Percentiles rank a stretch among this genome's conserved stretches.
Evolutionary conservation across 108 stramenopile genomes (phyloP).

Genomic region (Parietichytrium sp.): DNA sequence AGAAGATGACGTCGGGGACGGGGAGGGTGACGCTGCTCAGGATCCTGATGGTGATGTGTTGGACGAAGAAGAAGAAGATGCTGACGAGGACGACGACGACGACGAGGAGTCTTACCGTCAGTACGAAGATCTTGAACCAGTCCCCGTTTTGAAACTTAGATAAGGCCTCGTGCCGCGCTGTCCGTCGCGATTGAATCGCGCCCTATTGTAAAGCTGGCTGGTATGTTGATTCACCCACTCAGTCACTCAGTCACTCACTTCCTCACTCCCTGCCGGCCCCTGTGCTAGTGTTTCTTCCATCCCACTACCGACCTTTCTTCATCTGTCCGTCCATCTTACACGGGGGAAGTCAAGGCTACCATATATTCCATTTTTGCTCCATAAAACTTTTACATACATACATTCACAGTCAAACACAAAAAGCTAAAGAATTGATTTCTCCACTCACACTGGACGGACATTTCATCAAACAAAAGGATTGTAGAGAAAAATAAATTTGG

Average conservation of each 20-base stretch:
- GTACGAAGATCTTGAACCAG: slow-evolving; percentile 15
- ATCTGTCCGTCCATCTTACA: no score
- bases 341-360: no score
- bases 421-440: background rate
- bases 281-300: background rate
- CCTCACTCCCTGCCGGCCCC: background rate
- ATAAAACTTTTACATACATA: no score
- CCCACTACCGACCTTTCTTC: no score
- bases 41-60: background rate
- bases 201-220: no score
- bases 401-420: background rate
- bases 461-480: background rate
- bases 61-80: slow-evolving; percentile 4
- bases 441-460: background rate
- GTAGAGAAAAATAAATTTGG: background rate
- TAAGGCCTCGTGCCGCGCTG: background rate
- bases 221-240: no score
- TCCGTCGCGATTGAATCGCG: background rate
- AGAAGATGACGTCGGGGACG: no score
- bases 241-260: background rate
- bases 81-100: background rate
- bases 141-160: background rate
- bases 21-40: background rate
- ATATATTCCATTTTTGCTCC: no score
- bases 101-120: background rate